These are phyloP conservation scores for Phytophthora lateralis DNA, from an alignment of 352 stramenopile species.

Conservation along the genomic window DNA sequence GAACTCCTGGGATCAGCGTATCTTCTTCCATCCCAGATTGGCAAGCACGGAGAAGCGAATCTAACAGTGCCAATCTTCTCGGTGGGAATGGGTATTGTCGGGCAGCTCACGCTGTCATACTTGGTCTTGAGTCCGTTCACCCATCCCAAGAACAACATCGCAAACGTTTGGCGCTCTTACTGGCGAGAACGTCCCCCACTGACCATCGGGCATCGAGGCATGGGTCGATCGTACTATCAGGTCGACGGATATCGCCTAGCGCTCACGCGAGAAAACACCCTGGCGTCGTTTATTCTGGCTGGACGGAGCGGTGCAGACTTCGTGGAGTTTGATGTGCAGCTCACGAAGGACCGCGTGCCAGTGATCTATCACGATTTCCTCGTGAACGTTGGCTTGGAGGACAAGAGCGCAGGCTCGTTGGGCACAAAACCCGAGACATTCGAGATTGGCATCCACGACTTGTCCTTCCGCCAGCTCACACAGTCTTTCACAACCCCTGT, in stretches of 20 bases:
- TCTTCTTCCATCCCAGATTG: conserved; percentile 59
- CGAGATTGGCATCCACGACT: conserved; percentile 73
- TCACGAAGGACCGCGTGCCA: conserved; percentile 77
- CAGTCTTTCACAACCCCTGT: conserved; percentile 52
- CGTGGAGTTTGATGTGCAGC: conserved; percentile 86
- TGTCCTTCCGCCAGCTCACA: conserved; percentile 67
- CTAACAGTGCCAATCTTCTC: conserved; percentile 62
- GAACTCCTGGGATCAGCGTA: conserved; percentile 43
- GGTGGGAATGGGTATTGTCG: conserved; percentile 31
- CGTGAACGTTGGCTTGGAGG: conserved; percentile 67
- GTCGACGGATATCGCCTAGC: conserved; percentile 61
- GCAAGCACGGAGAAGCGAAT: conserved; percentile 52
- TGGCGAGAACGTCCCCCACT: conserved; percentile 65
- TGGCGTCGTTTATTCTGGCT: conserved; percentile 76
- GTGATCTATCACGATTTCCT: conserved; percentile 86
- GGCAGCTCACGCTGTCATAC: conserved; percentile 58
- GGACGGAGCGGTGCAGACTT: conserved; percentile 73
- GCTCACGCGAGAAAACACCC: conserved; percentile 75
- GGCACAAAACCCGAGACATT: conserved; percentile 59
- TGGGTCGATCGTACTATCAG: conserved; percentile 80
- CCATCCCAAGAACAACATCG: conserved; percentile 63
- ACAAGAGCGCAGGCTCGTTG: conserved; percentile 49
- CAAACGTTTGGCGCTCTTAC: conserved; percentile 64
- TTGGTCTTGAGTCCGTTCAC: conserved; percentile 59
- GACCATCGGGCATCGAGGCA: conserved; percentile 73